phyloP scores from a whole-genome alignment of 1,284 basidiomycete species.

The Blastosporella zonata region DNA sequence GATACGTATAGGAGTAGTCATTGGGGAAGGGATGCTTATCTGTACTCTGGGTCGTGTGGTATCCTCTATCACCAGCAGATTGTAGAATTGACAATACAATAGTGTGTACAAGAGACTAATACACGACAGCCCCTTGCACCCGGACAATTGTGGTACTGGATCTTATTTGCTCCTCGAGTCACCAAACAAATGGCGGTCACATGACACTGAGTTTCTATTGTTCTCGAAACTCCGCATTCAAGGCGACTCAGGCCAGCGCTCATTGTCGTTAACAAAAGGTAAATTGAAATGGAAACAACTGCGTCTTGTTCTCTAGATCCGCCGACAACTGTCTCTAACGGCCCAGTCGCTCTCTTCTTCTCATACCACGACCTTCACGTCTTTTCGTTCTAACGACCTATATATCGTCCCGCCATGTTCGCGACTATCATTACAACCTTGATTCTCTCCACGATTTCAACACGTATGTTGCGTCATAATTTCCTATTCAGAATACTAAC shows the following conservation, averaged over 20 bases:
- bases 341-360: conserved; percentile 9
- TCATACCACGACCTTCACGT: conserved; percentile 19
- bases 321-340: background rate
- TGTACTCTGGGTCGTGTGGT: conserved; percentile 19
- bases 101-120: too few relatives aligned
- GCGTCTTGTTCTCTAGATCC: conserved; percentile 6
- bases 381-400: conserved; percentile 14
- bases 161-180: background rate
- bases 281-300: conserved; percentile 4
- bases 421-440: conserved; percentile 19
- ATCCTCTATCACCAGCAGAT: background rate
- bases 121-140: too few relatives aligned
- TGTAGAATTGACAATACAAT: too few relatives aligned
- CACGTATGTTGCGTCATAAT: conserved; percentile 15
- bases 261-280: conserved; percentile 7
- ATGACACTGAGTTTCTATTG: background rate
- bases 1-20: conserved; percentile 28
- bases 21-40: conserved; percentile 33
- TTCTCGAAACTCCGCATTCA: background rate
- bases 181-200: background rate
- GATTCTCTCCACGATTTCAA: conserved; percentile 17
- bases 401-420: conserved; percentile 23
- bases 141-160: too few relatives aligned
- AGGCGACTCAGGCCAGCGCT: background rate
- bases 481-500: background rate